Evolutionary conservation across 192 early-diverging fungal genomes (phyloP).

Genomic region (Backusella parvicylindrica): DNA sequence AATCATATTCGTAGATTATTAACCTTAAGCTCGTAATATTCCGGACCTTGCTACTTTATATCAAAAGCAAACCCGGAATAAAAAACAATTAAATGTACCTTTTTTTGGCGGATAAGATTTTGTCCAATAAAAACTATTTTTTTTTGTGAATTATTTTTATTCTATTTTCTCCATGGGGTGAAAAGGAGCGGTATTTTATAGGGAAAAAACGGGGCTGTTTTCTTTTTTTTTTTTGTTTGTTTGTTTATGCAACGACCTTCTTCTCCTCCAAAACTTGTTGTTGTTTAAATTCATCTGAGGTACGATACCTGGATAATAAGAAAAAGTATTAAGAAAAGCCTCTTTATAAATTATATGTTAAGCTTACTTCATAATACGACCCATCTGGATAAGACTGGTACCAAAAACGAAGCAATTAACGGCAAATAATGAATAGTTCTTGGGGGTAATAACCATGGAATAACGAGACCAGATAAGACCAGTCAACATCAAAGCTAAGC

Average conservation of each 20-base stretch:
- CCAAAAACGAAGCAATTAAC: conserved; percentile 94
- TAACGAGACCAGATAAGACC: conserved; percentile 98
- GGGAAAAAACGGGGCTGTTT: not conserved
- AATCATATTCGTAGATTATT: not conserved
- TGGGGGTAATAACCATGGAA: conserved; percentile 89
- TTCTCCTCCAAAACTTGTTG: not conserved
- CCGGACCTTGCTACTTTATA: not conserved
- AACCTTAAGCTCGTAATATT: not conserved
- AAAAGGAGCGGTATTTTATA: conserved; percentile 1
- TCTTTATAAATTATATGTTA: not conserved
- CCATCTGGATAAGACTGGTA: conserved; percentile 86
- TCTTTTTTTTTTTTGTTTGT: not conserved
- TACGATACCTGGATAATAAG: conserved; percentile 29
- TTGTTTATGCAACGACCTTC: not conserved
- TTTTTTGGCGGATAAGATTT: not conserved
- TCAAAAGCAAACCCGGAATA: not conserved
- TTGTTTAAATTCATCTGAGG: conserved; percentile 38
- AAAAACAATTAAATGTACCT: not conserved
- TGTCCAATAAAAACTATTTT: not conserved
- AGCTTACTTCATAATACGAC: conserved; percentile 70
- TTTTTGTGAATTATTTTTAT: not conserved
- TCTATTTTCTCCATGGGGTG: conserved; percentile 1
- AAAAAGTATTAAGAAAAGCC: not conserved
- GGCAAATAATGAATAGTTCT: conserved; percentile 84
- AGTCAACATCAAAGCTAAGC: conserved; percentile 80